Percentiles rank a stretch among this genome's conserved stretches.
These are phyloP conservation scores for Mycena citricolor DNA, from an alignment of 1,284 basidiomycete genomes.

Conservation along the genomic window DNA sequence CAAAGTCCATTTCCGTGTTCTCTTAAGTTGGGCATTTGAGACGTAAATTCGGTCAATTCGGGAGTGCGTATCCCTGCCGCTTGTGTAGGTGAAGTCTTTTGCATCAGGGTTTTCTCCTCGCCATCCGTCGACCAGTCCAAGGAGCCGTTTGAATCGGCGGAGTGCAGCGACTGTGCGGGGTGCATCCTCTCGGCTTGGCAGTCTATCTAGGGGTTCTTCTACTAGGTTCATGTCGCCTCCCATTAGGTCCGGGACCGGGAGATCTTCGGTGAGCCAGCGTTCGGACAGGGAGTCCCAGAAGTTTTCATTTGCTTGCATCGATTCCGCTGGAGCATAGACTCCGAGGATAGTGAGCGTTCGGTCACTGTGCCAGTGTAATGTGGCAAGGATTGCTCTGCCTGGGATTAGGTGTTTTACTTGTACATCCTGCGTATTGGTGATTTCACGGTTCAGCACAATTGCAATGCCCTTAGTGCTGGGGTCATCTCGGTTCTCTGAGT, in stretches of 20 bases:
- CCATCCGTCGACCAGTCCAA: slow-evolving; percentile 12
- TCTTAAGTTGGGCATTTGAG: not conserved
- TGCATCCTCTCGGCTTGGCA: not conserved
- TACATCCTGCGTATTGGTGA: slow-evolving; percentile 9
- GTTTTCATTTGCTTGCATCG: slow-evolving; percentile 1
- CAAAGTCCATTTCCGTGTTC: not conserved
- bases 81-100: slow-evolving; percentile 2
- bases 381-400: slow-evolving; percentile 14
- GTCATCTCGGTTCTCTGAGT: slow-evolving; percentile 1
- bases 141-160: slow-evolving; percentile 4
- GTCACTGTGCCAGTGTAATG: slow-evolving; percentile 13
- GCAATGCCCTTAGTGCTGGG: slow-evolving; percentile 10
- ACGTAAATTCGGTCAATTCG: slow-evolving; percentile 11
- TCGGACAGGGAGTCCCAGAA: slow-evolving; percentile 18
- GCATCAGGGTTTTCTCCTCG: slow-evolving; percentile 5
- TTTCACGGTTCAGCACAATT: slow-evolving; percentile 17
- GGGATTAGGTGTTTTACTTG: slow-evolving; percentile 12
- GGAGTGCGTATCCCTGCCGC: not conserved
- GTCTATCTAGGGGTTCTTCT: slow-evolving; percentile 15
- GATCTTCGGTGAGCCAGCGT: not conserved
- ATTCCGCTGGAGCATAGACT: slow-evolving; percentile 21
- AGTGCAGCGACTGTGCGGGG: not conserved
- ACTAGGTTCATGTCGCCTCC: slow-evolving; percentile 16
- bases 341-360: slow-evolving; percentile 10
- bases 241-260: slow-evolving; percentile 9